phyloP scores from a whole-genome alignment of 371 early-diverging fungal genomes.

The Actinomortierella ambigua region DNA sequence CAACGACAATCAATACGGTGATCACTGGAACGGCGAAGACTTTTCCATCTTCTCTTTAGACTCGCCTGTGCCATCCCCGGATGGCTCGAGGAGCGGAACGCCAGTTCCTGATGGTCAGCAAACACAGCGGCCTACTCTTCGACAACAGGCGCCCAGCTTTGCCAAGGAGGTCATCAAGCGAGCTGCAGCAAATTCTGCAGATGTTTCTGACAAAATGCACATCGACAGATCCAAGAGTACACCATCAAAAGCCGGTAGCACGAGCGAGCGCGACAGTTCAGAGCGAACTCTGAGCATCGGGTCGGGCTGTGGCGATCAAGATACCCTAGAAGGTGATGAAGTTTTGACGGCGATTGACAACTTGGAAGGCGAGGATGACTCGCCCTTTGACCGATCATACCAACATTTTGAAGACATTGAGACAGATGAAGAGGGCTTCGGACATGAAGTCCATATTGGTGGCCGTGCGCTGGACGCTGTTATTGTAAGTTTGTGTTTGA shows the following conservation, averaged over 20 bases:
- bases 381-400: slow-evolving; percentile 34
- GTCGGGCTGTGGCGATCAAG: neutral
- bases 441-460: slow-evolving; percentile 65
- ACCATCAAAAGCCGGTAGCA: no score
- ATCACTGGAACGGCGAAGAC: slow-evolving; percentile 92
- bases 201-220: no score
- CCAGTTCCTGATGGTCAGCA: neutral
- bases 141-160: slow-evolving; percentile 32
- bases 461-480: slow-evolving; percentile 84
- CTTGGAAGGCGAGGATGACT: slow-evolving; percentile 5
- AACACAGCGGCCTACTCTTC: slow-evolving; percentile 6
- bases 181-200: slow-evolving; percentile 9
- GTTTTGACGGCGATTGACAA: neutral
- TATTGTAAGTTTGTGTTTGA: slow-evolving; percentile 51
- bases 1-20: slow-evolving; percentile 80
- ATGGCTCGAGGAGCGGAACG: neutral
- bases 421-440: slow-evolving; percentile 22
- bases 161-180: slow-evolving; percentile 35
- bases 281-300: neutral
- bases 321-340: slow-evolving; percentile 5
- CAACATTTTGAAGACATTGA: slow-evolving; percentile 22
- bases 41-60: slow-evolving; percentile 75
- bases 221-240: no score
- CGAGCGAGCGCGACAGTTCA: no score
- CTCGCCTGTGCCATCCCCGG: slow-evolving; percentile 23